These are phyloP conservation scores for Polytrichum formosum DNA, from an alignment of 225 moss, liverwort and hornwort genomes.

Conservation along the genomic window DNA sequence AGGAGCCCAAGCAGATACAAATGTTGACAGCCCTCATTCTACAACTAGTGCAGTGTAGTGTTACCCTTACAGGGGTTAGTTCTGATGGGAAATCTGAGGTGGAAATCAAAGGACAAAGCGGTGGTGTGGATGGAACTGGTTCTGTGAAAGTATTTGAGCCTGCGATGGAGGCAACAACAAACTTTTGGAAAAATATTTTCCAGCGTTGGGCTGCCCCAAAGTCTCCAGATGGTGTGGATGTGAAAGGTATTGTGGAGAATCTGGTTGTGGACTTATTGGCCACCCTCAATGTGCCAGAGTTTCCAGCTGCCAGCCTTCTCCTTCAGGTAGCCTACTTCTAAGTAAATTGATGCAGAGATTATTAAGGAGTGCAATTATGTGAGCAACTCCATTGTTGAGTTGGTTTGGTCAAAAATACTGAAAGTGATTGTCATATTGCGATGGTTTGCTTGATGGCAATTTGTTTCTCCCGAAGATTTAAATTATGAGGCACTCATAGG, in stretches of 20 bases:
- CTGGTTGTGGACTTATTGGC: constrained; percentile 81
- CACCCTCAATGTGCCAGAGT: constrained; percentile 89
- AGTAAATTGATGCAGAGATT: too few relatives aligned
- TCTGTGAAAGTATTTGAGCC: constrained; percentile 73
- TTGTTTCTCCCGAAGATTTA: too few relatives aligned
- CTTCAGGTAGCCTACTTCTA: constrained; percentile 60
- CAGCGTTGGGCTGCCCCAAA: constrained; percentile 96
- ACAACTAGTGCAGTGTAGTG: constrained; percentile 92
- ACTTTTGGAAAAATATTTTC: constrained; percentile 80
- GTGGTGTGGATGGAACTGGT: constrained; percentile 1
- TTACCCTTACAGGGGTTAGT: constrained; percentile 51
- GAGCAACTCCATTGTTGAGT: too few relatives aligned
- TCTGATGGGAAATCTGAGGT: constrained; percentile 25
- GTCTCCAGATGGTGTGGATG: constrained; percentile 72
- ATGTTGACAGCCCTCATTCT: constrained; percentile 93
- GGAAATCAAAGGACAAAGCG: constrained; percentile 24
- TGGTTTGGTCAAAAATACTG: too few relatives aligned
- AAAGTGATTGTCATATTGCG: too few relatives aligned
- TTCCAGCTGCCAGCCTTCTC: constrained; percentile 87
- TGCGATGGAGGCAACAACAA: constrained; percentile 82
- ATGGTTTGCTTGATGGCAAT: too few relatives aligned
- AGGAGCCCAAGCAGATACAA: constrained; percentile 93
- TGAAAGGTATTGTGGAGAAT: constrained; percentile 81
- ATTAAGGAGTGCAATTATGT: too few relatives aligned
- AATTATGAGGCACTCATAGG: too few relatives aligned